Evolutionary conservation across 331 rosid species (phyloP), one percentile per base, ranked within the genome.

Genomic region (Quercus phellos): DNA sequence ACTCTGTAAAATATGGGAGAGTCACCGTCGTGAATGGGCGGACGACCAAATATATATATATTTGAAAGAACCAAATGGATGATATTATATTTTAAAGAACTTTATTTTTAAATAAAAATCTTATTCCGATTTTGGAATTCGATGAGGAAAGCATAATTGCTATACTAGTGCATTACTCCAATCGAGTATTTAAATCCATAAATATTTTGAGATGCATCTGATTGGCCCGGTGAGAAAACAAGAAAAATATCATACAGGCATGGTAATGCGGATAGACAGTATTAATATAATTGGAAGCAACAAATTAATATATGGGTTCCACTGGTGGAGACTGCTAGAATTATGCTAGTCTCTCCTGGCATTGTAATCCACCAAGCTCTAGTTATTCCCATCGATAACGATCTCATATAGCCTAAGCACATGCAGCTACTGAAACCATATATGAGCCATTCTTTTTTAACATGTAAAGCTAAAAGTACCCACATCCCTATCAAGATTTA

Each of bases 311-410:
- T 46, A 10, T 46, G 53, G 53, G 53, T 46, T 46, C 53, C 26
- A 58, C 27, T 21, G 10, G 68, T 3, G 16, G 24, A 10, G 68
- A 21, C 29, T 61, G 68, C 68, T 27, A 12, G 29, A 6, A 61
- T 27, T 61, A 13, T 61, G 32, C 17, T 18, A 29, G 68, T 21
- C 30, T 19, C 17, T 13, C 53, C 24, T 22, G 22, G 29, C 51
- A 10, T 69, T 6, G 24, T 59, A 51, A 59, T 75, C 55, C 64
- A 63, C 68, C 21, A 17, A 13, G 42, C 71, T 43, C 55, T 70
- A 26, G 53, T 70, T 83, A 53, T 80, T 80, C 81, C 60, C 46
- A 27, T 55, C 22, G 70, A 35, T 24, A 80, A 75, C 68, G 24
- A 29, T 71, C 79, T 26, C 69, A 63, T 66, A 42, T 26, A 21